Evolutionary conservation across 2,329 filamentous ascomycete genomes (phyloP).

Genomic region (Ilyonectria destructans): DNA sequence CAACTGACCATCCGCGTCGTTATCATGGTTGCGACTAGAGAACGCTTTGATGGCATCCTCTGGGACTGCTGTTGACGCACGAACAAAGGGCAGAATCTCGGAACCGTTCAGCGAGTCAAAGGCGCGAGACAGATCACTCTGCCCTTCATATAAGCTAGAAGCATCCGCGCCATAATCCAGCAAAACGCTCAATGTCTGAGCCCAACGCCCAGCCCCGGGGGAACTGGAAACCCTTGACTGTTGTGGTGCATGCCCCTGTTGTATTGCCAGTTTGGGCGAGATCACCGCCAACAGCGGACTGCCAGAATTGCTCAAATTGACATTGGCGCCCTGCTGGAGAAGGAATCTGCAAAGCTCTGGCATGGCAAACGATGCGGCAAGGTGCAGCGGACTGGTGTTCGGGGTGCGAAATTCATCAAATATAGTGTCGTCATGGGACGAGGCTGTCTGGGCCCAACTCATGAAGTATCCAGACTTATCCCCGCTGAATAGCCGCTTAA

Average conservation of each 20-base stretch:
- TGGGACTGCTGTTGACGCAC: neutral
- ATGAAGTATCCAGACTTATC: neutral
- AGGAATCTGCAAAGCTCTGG: neutral
- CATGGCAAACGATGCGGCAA: neutral
- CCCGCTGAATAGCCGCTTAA: neutral
- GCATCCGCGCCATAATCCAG: slow-evolving; percentile 13
- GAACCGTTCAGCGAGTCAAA: neutral
- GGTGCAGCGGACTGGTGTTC: neutral
- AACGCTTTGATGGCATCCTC: neutral
- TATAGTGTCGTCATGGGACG: too few species aligned
- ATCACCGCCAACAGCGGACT: neutral
- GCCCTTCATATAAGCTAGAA: neutral
- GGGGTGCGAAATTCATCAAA: neutral
- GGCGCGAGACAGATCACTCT: neutral
- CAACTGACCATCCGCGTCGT: neutral
- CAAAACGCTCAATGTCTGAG: neutral
- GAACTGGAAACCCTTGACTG: too few species aligned
- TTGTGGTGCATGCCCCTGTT: too few species aligned
- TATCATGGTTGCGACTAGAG: neutral
- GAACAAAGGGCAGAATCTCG: neutral
- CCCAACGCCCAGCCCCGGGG: too few species aligned
- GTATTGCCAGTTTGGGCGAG: too few species aligned
- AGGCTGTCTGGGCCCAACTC: neutral
- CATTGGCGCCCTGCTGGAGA: neutral
- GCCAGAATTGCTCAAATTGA: neutral